Percentiles rank a stretch among this genome's conserved stretches.
phyloP scores from a whole-genome alignment of 768 basidiomycete species.

The Boletus tomentosulus region DNA sequence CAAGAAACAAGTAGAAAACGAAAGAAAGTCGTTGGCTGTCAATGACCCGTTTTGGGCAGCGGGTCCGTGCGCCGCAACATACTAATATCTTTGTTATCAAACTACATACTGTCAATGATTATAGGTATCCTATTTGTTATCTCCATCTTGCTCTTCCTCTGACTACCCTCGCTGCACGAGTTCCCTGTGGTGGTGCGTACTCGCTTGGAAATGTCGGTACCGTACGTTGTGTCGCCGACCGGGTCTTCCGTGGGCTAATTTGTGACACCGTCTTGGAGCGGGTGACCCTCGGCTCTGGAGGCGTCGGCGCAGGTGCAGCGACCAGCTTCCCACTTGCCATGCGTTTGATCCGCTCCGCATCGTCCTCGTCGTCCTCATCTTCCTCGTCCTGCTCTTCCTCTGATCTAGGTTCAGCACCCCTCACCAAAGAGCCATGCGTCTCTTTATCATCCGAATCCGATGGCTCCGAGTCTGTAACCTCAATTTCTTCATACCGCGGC shows the following conservation, averaged over 20 bases:
- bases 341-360: slow-evolving; percentile 12
- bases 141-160: slow-evolving; percentile 5
- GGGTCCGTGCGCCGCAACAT: background rate
- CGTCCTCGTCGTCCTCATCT: slow-evolving; percentile 1
- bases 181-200: background rate
- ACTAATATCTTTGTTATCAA: background rate
- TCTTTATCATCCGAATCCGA: slow-evolving; percentile 30
- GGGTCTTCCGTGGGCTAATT: slow-evolving; percentile 7
- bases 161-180: too few species aligned
- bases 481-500: slow-evolving; percentile 10
- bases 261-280: slow-evolving; percentile 4
- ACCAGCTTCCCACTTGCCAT: slow-evolving; percentile 11
- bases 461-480: slow-evolving; percentile 5
- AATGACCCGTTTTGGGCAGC: background rate
- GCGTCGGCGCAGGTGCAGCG: background rate
- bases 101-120: too few species aligned
- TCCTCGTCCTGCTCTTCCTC: slow-evolving; percentile 1
- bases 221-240: background rate
- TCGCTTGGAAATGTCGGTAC: too few species aligned
- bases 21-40: background rate
- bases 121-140: background rate
- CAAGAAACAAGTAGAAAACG: background rate
- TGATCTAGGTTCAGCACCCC: background rate
- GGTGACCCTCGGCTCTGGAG: slow-evolving; percentile 1
- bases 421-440: slow-evolving; percentile 18